Conservation (phyloP, 768 basidiomycete species). For the Xanthoconium purpureum region DNA sequence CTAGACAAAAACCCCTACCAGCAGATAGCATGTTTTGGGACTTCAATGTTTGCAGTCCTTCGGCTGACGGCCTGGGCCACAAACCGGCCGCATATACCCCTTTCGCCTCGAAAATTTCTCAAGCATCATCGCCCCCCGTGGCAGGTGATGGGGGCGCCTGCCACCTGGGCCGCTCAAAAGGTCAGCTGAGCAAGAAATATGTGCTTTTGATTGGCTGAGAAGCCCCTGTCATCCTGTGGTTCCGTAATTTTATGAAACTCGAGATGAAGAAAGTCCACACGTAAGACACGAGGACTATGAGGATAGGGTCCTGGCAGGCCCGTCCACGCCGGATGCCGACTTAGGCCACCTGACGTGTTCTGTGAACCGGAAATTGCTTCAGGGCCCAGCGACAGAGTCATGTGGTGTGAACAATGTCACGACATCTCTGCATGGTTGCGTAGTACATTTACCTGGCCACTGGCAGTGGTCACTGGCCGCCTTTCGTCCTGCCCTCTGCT, state of each 20-base stretch:
- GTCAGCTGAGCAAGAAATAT: neutral
- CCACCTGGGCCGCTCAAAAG: neutral
- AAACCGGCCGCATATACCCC: no score
- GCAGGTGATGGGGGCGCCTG: neutral
- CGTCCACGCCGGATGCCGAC: neutral
- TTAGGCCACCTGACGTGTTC: neutral
- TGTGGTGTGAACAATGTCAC: neutral
- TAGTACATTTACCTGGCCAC: no score
- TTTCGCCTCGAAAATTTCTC: neutral
- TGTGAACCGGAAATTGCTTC: neutral
- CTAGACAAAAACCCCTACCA: no score
- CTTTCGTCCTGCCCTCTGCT: neutral
- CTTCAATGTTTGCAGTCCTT: no score
- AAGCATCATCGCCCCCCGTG: neutral
- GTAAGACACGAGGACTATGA: neutral
- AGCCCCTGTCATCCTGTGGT: neutral
- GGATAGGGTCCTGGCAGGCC: neutral
- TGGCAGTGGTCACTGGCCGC: neutral
- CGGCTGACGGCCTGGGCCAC: no score
- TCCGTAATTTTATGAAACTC: neutral
- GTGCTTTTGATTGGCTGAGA: neutral
- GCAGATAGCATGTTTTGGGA: no score
- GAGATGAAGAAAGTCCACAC: no score
- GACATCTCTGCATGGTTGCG: neutral
- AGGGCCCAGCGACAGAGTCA: no score